Base-by-base conservation (phyloP, 1,139 yeast species). In the Pichia sp. region DNA sequence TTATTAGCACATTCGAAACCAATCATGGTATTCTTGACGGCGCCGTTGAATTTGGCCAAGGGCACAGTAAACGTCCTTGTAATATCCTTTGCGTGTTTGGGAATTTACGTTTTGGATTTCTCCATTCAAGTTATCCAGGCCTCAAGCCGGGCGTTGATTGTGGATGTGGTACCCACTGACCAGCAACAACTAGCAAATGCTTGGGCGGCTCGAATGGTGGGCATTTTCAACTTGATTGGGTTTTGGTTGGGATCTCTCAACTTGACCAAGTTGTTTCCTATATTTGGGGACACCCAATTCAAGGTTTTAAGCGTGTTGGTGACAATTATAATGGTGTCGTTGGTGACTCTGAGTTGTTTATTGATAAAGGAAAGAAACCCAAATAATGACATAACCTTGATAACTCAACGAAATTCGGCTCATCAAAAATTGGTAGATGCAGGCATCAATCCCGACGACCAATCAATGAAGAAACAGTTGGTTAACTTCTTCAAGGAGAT, bases 161-260 rank as follows among this genome's bases (percentile, higher is more conserved):
- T 77, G 28, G 84, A 78, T 53, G 69, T 73, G 43, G 71, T 77
- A 8, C 76, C 81, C 1, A 62, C 73, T 1, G 58, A 65, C 29
- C 78, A 74, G 50, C 84, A 78, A 50, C 75, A 73, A 46, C 54
- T 62, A 4, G 81, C 83, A 26, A 80, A 80, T 55, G 86, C 85
- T 1, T 79, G 85, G 85, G 87, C 86, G 0, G 84, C 86, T 3
- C 61, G 85, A 41, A 75, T 81, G 72, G 77, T 81, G 47, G 79
- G 81, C 0, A 63, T 65, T 2, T 80, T 81, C 47, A 79, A 78
- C 49, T 67, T 78, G 26, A 51, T 71, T 29, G 81, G 82, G 1
- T 78, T 75, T 54, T 67, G 70, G 52, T 53, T 75, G 26, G 70
- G 73, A 4, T 73, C 81, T 1, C 57, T 71, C 31, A 62, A 77